These are phyloP conservation scores for Amanita inopinata DNA, from an alignment of 768 basidiomycete species.

Conservation along the genomic window DNA sequence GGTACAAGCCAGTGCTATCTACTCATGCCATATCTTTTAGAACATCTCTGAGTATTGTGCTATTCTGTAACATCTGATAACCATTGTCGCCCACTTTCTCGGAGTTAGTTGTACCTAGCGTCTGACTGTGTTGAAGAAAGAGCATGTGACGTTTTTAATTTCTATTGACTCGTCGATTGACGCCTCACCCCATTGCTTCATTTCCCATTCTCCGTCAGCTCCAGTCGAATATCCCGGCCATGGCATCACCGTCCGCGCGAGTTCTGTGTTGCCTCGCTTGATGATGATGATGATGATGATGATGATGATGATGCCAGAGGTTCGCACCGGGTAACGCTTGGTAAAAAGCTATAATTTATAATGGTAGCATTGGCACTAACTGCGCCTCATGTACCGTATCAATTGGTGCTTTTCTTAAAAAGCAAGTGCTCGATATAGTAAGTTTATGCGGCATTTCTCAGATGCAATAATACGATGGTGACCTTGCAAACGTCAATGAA, in stretches of 20 bases:
- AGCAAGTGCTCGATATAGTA: neutral
- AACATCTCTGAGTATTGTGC: constrained; percentile 6
- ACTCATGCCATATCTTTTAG: too few species aligned
- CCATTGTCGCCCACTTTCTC: constrained; percentile 6
- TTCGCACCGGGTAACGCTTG: constrained; percentile 5
- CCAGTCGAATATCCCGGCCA: neutral
- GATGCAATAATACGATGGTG: neutral
- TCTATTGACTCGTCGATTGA: constrained; percentile 5
- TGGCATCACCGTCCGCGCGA: neutral
- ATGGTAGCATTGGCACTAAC: constrained; percentile 7
- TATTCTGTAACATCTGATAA: constrained; percentile 6
- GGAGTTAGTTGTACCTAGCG: constrained; percentile 9
- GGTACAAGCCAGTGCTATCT: too few species aligned
- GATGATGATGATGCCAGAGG: constrained; percentile 4
- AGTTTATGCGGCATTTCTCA: neutral
- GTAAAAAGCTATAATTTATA: constrained; percentile 8
- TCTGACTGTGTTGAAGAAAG: constrained; percentile 2
- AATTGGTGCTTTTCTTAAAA: constrained; percentile 1
- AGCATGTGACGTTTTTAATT: constrained; percentile 10
- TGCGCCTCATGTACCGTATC: constrained; percentile 5
- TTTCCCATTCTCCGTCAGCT: constrained; percentile 1
- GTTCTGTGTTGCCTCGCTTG: neutral
- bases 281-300: neutral
- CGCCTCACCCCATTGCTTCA: constrained; percentile 5
- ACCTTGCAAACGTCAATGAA: neutral